A percentile compares a stretch with the other conserved stretches of the same genome.
Conservation (phyloP, 192 early-diverging fungal genomes). For the Gorgonomyces haynaldii region DNA sequence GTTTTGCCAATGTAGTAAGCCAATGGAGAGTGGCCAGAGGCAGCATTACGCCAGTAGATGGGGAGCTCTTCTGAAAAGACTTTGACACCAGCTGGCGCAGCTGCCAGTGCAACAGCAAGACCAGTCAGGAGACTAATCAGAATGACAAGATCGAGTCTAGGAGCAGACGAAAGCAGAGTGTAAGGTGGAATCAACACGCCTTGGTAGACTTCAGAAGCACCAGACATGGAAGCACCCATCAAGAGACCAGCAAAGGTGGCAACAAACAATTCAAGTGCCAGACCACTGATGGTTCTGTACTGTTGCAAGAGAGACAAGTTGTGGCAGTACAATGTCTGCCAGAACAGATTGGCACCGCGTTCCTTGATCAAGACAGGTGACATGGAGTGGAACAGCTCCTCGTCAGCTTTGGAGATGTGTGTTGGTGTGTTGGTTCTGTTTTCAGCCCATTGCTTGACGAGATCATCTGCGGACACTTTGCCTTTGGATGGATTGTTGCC, state of each 20-base stretch:
- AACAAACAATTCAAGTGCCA: constrained; percentile 34
- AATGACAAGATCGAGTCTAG: constrained; percentile 10
- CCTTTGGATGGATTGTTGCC: constrained; percentile 2
- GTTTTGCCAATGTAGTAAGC: constrained; percentile 19
- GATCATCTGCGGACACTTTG: background rate
- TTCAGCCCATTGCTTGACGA: background rate
- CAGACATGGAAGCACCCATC: constrained; percentile 19
- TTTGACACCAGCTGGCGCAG: constrained; percentile 34
- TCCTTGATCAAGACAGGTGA: constrained; percentile 1
- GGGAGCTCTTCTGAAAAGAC: constrained; percentile 37
- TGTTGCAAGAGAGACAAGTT: constrained; percentile 27
- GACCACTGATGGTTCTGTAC: constrained; percentile 5
- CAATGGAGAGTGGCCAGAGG: constrained; percentile 1
- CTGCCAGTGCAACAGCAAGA: constrained; percentile 24
- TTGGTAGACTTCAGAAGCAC: constrained; percentile 12
- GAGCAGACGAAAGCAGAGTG: constrained; percentile 15
- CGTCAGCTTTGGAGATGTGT: background rate
- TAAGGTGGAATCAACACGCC: constrained; percentile 11
- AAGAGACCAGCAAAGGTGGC: constrained; percentile 27
- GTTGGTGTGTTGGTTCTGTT: background rate
- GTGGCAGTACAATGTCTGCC: constrained; percentile 10
- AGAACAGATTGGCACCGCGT: constrained; percentile 1
- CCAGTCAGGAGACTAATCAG: constrained; percentile 22
- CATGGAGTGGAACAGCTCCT: constrained; percentile 3
- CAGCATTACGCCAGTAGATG: constrained; percentile 32